Evolutionary conservation across 371 early-diverging fungal species (phyloP), one percentile per base, ranked within the genome.

Genomic region (Lichtheimia hyalospora): DNA sequence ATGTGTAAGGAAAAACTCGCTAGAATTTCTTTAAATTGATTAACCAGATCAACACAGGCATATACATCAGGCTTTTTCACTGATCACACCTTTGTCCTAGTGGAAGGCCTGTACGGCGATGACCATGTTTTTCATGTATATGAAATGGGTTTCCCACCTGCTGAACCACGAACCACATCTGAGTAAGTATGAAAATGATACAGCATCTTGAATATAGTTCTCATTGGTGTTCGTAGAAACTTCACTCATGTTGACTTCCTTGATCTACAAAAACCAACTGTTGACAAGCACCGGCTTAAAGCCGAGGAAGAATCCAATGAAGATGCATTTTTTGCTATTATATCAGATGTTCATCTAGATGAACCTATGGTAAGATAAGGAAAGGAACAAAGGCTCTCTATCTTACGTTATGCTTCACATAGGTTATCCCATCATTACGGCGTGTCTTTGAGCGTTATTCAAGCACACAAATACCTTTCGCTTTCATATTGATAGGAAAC

Each of bases 281-380:
- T 80, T 43, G 82, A 83, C 49, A 79, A 83, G 71, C 57, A 58
- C 27, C 34, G 69, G 7, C 50, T 79, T 3, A 61, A 66, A 57
- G 24, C 52, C 10, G 82, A 79, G 57, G 78, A 75, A 86, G 85
- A 64, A 63, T 58, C 24, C 42, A 81, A 54, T 53, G 79, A 79
- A 14, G 84, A 91, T 60, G 87, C 84, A 3, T 74, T 81, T 4
- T 85, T 96, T 64, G 86, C 92, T 5, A 75, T 93, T 12, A 48
- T 96, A 44, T 93, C 95, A 0, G 94, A 96, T 62, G 82, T 96
- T 8, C 89, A 87, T 81, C 83, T 96, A 14, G 96, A 96, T 63
- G 81, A 89, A 61, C 90, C 89, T 12, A 81, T 84, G 74, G 92
- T 91, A 67, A 34, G 61, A 66, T 52, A 57, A 51, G 8, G 59